Conservation (phyloP, 2,329 filamentous ascomycete genomes). For the Colletotrichum destructivum region DNA sequence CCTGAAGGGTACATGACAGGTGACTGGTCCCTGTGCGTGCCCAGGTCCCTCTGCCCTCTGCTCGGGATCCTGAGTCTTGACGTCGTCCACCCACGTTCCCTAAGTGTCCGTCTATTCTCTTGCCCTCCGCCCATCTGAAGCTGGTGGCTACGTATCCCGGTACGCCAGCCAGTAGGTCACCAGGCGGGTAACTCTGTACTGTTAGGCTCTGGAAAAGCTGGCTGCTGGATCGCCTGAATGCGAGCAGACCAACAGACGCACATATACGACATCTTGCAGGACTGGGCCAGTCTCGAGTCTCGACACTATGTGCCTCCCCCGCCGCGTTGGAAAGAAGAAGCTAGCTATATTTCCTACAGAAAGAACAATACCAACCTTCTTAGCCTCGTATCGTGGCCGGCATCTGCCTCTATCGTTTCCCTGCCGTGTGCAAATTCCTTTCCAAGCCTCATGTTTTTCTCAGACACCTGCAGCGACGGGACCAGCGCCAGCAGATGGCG, state of each 20-base stretch:
- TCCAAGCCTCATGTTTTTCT: conserved; percentile 3
- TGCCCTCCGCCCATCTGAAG: background rate
- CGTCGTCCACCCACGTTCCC: conserved; percentile 17
- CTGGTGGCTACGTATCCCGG: background rate
- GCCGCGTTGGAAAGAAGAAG: conserved; percentile 21
- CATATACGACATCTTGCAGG: conserved; percentile 39
- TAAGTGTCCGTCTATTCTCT: background rate
- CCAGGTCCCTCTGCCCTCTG: conserved; percentile 31
- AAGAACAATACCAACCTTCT: background rate
- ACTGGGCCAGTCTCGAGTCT: conserved; percentile 28
- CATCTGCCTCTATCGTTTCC: conserved; percentile 1
- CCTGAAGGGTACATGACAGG: conserved; percentile 36
- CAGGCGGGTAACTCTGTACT: no score
- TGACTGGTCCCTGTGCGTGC: conserved; percentile 27
- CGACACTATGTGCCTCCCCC: background rate
- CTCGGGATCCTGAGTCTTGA: conserved; percentile 11
- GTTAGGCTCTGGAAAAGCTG: no score
- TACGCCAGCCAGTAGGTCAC: no score
- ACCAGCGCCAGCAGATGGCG: conserved; percentile 29
- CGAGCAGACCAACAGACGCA: conserved; percentile 19
- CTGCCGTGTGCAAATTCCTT: conserved; percentile 10
- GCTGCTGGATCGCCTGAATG: background rate
- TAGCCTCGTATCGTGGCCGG: conserved; percentile 10
- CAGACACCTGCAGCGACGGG: conserved; percentile 25
- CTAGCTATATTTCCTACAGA: conserved; percentile 15